These are phyloP conservation scores for Flammula alnicola DNA, from an alignment of 1,284 basidiomycete genomes.

Conservation along the genomic window DNA sequence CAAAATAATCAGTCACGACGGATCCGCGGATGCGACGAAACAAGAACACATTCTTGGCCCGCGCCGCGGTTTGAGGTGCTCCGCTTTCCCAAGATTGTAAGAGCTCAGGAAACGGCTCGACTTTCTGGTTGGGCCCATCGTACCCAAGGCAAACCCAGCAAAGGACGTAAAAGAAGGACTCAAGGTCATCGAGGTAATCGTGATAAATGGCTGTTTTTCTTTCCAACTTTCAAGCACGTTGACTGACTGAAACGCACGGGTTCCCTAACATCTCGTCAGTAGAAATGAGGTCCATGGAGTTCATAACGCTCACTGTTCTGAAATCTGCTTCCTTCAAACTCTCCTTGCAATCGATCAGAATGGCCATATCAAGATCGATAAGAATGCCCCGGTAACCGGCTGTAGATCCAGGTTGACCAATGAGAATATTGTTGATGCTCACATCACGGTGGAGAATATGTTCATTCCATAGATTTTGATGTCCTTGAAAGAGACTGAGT, in stretches of 20 bases:
- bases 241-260: slow-evolving; percentile 15
- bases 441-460: slow-evolving; percentile 21
- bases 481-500: too few species aligned
- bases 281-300: neutral
- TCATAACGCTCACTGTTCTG: neutral
- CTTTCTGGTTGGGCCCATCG: neutral
- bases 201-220: neutral
- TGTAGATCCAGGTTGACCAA: neutral
- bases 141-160: slow-evolving; percentile 6
- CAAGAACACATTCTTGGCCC: too few species aligned
- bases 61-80: too few species aligned
- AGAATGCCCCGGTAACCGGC: slow-evolving; percentile 15
- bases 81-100: too few species aligned
- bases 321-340: neutral
- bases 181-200: slow-evolving; percentile 17
- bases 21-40: too few species aligned
- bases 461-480: slow-evolving; percentile 9
- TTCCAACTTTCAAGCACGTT: neutral
- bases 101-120: slow-evolving; percentile 47
- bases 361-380: slow-evolving; percentile 21
- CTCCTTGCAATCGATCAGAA: neutral
- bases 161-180: slow-evolving; percentile 19
- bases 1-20: too few species aligned
- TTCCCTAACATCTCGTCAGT: slow-evolving; percentile 1
- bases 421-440: slow-evolving; percentile 19